phyloP scores from a whole-genome alignment of 768 basidiomycete genomes.

The Hysterangium stoloniferum region DNA sequence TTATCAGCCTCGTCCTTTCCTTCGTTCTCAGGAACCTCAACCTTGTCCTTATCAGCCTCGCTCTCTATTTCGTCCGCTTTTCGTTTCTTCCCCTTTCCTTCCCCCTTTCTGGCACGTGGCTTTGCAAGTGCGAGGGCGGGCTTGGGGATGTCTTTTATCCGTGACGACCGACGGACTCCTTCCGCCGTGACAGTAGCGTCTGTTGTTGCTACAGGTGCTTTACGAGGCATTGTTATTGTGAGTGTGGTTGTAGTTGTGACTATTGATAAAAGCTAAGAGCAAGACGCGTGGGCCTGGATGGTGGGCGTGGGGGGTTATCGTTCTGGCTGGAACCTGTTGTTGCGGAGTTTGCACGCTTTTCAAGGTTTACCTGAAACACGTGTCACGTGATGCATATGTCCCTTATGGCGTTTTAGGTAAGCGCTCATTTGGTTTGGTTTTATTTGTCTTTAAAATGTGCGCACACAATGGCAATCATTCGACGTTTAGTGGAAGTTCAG shows the following conservation, averaged over 20 bases:
- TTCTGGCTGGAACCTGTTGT: background rate
- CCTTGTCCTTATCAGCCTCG: background rate
- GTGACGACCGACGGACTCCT: constrained; percentile 7
- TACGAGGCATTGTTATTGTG: background rate
- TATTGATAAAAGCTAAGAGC: background rate
- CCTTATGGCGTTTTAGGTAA: too few relatives aligned
- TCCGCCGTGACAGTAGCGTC: background rate
- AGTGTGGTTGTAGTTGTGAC: background rate
- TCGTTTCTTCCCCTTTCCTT: constrained; percentile 8
- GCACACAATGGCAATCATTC: too few relatives aligned
- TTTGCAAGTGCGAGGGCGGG: background rate
- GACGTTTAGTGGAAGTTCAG: too few relatives aligned
- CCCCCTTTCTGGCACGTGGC: constrained; percentile 9
- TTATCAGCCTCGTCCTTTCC: background rate
- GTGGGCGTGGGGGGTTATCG: background rate
- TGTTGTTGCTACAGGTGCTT: background rate
- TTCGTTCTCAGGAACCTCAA: background rate
- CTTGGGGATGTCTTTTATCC: constrained; percentile 8
- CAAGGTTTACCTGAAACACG: constrained; percentile 2
- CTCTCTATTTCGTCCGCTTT: constrained; percentile 10
- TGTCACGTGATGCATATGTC: constrained; percentile 6
- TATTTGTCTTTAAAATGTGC: too few relatives aligned
- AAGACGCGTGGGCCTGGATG: background rate
- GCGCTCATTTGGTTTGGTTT: too few relatives aligned
- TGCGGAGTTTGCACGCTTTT: constrained; percentile 11